These are phyloP conservation scores for Aspergillus luchuensis DNA, from an alignment of 2,329 filamentous ascomycete species.

Conservation along the genomic window DNA sequence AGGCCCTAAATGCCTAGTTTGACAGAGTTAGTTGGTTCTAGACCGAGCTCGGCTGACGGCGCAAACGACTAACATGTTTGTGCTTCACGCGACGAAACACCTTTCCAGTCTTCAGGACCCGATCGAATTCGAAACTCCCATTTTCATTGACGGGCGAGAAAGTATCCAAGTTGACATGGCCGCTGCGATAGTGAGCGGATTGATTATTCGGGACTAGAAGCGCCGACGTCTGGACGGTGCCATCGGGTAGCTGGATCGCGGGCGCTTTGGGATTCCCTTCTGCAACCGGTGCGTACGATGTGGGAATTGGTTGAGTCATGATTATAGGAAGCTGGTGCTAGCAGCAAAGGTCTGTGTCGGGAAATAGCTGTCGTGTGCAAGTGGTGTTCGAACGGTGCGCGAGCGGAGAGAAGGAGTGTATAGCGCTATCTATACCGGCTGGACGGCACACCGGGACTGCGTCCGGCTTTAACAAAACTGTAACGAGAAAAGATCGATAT, in stretches of 20 bases:
- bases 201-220: slow-evolving; percentile 26
- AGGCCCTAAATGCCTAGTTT: slow-evolving; percentile 56
- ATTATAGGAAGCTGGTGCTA: background rate
- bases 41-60: slow-evolving; percentile 5
- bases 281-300: slow-evolving; percentile 23
- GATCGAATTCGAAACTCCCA: slow-evolving; percentile 93
- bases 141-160: slow-evolving; percentile 90
- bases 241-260: slow-evolving; percentile 31
- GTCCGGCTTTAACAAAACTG: background rate
- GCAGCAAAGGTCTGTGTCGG: background rate
- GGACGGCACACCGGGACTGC: background rate
- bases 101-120: slow-evolving; percentile 85
- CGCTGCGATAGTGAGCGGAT: slow-evolving; percentile 36
- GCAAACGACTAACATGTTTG: slow-evolving; percentile 69
- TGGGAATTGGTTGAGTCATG: slow-evolving; percentile 29
- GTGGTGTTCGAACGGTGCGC: background rate
- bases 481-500: slow-evolving; percentile 17
- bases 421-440: slow-evolving; percentile 6
- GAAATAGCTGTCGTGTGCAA: background rate
- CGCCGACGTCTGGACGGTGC: slow-evolving; percentile 24
- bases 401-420: background rate
- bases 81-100: slow-evolving; percentile 88
- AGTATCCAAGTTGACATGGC: slow-evolving; percentile 61
- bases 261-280: slow-evolving; percentile 29
- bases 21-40: slow-evolving; percentile 17